A percentile compares a stretch with the other conserved stretches of the same genome.
Conservation (phyloP, 169 alveolate species). For the Plasmodium relictum region DNA sequence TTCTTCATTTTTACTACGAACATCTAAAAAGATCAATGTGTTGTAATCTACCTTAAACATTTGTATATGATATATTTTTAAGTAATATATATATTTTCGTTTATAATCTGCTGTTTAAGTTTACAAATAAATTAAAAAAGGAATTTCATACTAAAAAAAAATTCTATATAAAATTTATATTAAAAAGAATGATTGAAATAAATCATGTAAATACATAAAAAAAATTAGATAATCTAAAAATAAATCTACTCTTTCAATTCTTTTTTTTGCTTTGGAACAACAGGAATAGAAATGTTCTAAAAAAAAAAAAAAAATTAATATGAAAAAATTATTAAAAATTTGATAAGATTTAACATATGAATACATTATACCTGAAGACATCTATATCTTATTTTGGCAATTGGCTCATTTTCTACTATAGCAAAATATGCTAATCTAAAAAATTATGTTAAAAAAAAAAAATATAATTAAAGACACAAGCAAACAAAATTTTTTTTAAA, state of each 20-base stretch:
- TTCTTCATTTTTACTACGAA: too few species aligned
- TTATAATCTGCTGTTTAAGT: too few species aligned
- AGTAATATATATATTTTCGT: too few species aligned
- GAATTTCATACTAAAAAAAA: not conserved
- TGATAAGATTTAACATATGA: too few species aligned
- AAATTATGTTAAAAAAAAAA: not conserved
- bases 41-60: too few species aligned
- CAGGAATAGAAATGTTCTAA: conserved; percentile 73
- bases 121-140: too few species aligned
- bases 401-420: conserved; percentile 92
- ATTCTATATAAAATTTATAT: conserved; percentile 6
- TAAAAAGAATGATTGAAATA: not conserved
- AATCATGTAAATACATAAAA: not conserved
- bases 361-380: conserved; percentile 85
- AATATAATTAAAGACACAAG: not conserved
- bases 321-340: not conserved
- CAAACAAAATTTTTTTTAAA: not conserved
- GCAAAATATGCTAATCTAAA: conserved; percentile 92
- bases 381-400: conserved; percentile 89
- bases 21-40: too few species aligned
- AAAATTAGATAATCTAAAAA: conserved; percentile 1
- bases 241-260: conserved; percentile 21
- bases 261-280: conserved; percentile 47
- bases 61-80: too few species aligned
- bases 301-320: conserved; percentile 10